These are phyloP conservation scores for Hypoxylon sp. DNA, from an alignment of 2,329 filamentous ascomycete species.

Conservation along the genomic window DNA sequence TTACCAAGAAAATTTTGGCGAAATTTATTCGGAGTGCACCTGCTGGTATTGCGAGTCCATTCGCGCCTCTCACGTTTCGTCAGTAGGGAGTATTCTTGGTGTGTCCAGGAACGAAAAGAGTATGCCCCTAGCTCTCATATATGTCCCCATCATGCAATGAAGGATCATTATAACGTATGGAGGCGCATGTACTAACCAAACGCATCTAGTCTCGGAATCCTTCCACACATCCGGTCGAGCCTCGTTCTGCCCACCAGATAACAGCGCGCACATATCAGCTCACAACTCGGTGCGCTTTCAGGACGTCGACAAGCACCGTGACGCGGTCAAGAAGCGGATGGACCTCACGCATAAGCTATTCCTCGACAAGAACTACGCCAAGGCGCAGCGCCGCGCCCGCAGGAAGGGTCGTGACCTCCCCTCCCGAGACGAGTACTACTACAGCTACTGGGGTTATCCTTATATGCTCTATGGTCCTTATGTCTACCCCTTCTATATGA, in stretches of 20 bases:
- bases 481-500: constrained; percentile 57
- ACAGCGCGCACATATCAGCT: constrained; percentile 74
- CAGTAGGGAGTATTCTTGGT: constrained; percentile 55
- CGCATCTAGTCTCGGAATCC: constrained; percentile 49
- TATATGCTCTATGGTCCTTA: constrained; percentile 41
- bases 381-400: constrained; percentile 58
- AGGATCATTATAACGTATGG: too few relatives aligned
- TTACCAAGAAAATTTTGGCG: constrained; percentile 71
- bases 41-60: constrained; percentile 87
- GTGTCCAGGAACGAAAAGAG: constrained; percentile 56
- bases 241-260: constrained; percentile 61
- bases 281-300: constrained; percentile 69
- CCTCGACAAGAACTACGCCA: constrained; percentile 65
- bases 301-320: constrained; percentile 39
- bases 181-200: background rate
- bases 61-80: constrained; percentile 63
- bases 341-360: constrained; percentile 45
- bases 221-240: constrained; percentile 60
- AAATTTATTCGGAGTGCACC: constrained; percentile 78
- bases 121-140: constrained; percentile 38
- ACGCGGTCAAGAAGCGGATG: constrained; percentile 50
- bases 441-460: constrained; percentile 61
- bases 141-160: background rate
- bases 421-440: constrained; percentile 57
- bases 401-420: constrained; percentile 60